A percentile compares a stretch with the other conserved stretches of the same genome.
phyloP scores from a whole-genome alignment of 176 grass and related monocot genomes.

The Avena insularis region DNA sequence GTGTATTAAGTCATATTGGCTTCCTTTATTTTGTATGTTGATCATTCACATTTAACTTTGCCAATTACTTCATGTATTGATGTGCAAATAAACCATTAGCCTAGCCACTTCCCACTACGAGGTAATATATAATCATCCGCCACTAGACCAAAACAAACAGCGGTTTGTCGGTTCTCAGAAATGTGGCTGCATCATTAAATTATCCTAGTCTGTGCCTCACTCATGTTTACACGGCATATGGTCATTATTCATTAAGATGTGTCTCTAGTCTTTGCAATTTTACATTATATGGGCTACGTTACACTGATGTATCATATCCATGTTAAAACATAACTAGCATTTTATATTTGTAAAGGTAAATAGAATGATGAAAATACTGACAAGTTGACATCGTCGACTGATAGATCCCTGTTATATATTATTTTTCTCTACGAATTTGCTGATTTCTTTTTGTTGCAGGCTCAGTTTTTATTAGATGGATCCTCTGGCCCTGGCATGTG shows the following conservation, averaged over 20 bases:
- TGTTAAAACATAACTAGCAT: neutral
- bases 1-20: neutral
- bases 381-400: neutral
- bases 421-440: constrained; percentile 24
- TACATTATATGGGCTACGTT: neutral
- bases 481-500: constrained; percentile 64
- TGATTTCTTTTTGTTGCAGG: constrained; percentile 54
- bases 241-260: constrained; percentile 14
- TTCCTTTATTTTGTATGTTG: neutral
- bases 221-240: neutral
- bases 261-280: constrained; percentile 6
- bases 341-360: constrained; percentile 1
- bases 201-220: neutral
- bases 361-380: neutral
- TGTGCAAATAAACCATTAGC: neutral
- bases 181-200: neutral
- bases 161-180: neutral
- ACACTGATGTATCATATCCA: neutral
- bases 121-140: neutral
- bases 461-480: constrained; percentile 86
- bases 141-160: constrained; percentile 9
- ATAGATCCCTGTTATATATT: neutral
- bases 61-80: constrained; percentile 18
- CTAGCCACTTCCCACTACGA: neutral
- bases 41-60: constrained; percentile 1